These are phyloP conservation scores for Rubroboletus satanas DNA, from an alignment of 768 basidiomycete genomes.

Conservation along the genomic window DNA sequence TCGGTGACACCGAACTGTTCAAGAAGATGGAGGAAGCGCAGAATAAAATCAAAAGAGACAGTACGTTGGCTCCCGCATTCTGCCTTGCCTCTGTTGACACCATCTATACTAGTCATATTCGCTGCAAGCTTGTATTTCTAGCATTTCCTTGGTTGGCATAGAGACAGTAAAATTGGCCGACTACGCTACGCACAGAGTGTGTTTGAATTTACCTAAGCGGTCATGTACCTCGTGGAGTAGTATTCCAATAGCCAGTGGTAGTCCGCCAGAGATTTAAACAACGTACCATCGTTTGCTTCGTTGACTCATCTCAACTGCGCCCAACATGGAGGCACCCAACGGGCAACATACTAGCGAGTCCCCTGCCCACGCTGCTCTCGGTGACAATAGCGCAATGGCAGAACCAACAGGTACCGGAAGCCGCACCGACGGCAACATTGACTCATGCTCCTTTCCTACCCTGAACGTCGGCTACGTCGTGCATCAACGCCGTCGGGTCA, in stretches of 20 bases:
- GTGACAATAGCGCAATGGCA: neutral
- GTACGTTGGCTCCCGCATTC: slow-evolving; percentile 47
- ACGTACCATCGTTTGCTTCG: neutral
- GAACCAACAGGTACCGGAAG: slow-evolving; percentile 10
- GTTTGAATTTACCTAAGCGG: neutral
- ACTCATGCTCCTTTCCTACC: neutral
- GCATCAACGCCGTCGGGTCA: slow-evolving; percentile 47
- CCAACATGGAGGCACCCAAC: slow-evolving; percentile 13
- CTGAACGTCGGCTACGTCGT: slow-evolving; percentile 6
- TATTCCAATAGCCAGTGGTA: slow-evolving; percentile 19
- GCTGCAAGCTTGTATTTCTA: slow-evolving; percentile 87
- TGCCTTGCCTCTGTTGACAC: slow-evolving; percentile 4
- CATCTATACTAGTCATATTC: slow-evolving; percentile 60
- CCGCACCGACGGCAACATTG: slow-evolving; percentile 3
- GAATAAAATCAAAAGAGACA: slow-evolving; percentile 91
- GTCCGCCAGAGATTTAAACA: slow-evolving; percentile 15
- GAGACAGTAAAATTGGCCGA: too few species aligned
- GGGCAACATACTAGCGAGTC: neutral
- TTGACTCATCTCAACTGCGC: neutral
- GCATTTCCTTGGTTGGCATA: neutral
- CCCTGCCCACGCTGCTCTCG: neutral
- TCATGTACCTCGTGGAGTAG: neutral
- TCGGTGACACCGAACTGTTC: slow-evolving; percentile 93
- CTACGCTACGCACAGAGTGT: neutral
- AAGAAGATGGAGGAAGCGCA: slow-evolving; percentile 98